Percentiles rank a stretch among this genome's conserved stretches.
phyloP scores from a whole-genome alignment of 768 basidiomycete species.

The Clitopilus passeckerianus region DNA sequence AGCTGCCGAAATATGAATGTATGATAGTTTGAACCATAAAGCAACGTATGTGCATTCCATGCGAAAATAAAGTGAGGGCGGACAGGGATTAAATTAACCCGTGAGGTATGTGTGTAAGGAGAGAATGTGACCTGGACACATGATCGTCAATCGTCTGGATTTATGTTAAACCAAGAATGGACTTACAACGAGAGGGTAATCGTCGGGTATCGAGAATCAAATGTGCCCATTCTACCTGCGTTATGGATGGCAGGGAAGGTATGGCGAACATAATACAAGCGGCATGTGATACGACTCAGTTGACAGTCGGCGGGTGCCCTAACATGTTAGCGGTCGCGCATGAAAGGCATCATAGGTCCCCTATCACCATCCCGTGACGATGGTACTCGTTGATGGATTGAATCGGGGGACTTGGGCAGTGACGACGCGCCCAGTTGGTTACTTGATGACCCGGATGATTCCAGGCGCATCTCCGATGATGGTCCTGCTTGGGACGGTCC shows the following conservation, averaged over 20 bases:
- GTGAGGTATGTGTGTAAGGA: background rate
- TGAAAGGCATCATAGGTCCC: background rate
- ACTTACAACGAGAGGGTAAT: background rate
- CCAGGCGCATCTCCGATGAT: slow-evolving; percentile 21
- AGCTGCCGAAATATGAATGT: background rate
- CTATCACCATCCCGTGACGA: background rate
- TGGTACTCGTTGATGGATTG: background rate
- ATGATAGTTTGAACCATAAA: background rate
- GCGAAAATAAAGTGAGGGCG: background rate
- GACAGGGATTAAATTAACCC: no score
- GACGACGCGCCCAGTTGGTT: background rate
- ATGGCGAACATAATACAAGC: background rate
- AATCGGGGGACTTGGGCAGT: background rate
- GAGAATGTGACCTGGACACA: background rate
- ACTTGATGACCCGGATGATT: slow-evolving; percentile 14
- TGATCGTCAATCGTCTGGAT: background rate
- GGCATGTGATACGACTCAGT: background rate
- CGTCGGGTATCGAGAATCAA: slow-evolving; percentile 1
- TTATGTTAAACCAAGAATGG: background rate
- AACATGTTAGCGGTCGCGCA: background rate
- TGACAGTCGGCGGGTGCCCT: background rate
- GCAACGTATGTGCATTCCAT: background rate
- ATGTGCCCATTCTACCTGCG: background rate
- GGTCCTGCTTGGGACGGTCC: slow-evolving; percentile 10
- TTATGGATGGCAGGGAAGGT: background rate